These are phyloP conservation scores for Alternaria rosae DNA, from an alignment of 2,329 filamentous ascomycete genomes.

Conservation along the genomic window DNA sequence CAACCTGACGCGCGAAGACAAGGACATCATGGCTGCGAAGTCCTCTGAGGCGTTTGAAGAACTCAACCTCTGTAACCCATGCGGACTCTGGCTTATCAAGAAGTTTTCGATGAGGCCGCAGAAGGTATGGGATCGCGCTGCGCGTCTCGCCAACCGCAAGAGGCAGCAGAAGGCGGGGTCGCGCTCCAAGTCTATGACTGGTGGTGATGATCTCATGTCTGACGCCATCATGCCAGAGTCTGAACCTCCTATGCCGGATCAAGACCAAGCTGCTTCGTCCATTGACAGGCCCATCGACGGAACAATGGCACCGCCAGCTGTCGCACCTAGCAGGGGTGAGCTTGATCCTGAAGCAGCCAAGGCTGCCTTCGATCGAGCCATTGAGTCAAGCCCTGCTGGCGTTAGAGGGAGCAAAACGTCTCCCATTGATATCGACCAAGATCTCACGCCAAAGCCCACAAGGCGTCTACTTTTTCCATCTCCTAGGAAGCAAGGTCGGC, in stretches of 20 bases:
- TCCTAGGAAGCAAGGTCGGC: constrained; percentile 69
- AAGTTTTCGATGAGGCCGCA: constrained; percentile 83
- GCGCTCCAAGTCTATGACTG: constrained; percentile 53
- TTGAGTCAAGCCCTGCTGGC: constrained; percentile 68
- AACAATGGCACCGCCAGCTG: constrained; percentile 20
- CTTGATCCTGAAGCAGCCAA: constrained; percentile 29
- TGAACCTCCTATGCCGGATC: constrained; percentile 27
- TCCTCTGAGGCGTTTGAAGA: constrained; percentile 64
- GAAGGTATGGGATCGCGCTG: constrained; percentile 73
- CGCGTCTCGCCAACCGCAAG: constrained; percentile 52
- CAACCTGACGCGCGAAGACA: constrained; percentile 69
- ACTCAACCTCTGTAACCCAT: constrained; percentile 89
- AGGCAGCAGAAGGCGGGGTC: constrained; percentile 38
- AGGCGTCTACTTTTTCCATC: constrained; percentile 79
- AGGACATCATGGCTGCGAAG: constrained; percentile 51
- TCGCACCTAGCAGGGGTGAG: constrained; percentile 8
- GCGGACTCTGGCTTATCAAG: constrained; percentile 93
- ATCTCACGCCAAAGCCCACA: constrained; percentile 67
- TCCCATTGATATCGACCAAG: constrained; percentile 58
- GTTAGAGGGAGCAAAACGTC: constrained; percentile 57
- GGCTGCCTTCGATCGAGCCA: constrained; percentile 60
- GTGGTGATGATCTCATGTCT: constrained; percentile 55
- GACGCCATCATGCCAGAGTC: constrained; percentile 43
- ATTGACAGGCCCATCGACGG: constrained; percentile 21
- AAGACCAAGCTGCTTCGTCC: constrained; percentile 11